Evolutionary conservation across 371 early-diverging fungal species (phyloP).

Genomic region (Parasitella parasitica): DNA sequence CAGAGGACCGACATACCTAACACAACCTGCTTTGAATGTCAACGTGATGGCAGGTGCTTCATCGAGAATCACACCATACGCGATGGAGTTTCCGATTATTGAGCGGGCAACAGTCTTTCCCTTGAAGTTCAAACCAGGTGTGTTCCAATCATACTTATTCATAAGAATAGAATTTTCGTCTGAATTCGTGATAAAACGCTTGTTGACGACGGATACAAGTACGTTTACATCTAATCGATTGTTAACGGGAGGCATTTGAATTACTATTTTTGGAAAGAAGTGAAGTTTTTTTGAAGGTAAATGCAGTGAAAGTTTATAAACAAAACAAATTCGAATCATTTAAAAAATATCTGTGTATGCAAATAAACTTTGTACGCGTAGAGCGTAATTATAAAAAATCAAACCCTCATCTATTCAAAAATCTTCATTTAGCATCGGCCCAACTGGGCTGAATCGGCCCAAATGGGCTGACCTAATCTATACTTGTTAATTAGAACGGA

Average conservation of each 20-base stretch:
- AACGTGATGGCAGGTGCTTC: neutral
- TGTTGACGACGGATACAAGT: neutral
- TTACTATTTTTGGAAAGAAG: neutral
- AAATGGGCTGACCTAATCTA: neutral
- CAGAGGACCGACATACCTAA: neutral
- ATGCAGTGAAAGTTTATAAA: too few relatives aligned
- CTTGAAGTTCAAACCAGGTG: neutral
- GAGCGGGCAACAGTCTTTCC: neutral
- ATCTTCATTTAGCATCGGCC: neutral
- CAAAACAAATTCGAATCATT: too few relatives aligned
- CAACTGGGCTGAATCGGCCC: neutral
- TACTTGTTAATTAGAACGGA: neutral
- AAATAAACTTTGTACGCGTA: too few relatives aligned
- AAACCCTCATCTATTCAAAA: too few relatives aligned
- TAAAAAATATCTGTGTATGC: too few relatives aligned
- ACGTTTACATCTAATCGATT: neutral
- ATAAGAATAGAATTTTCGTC: neutral
- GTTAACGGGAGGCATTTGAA: neutral
- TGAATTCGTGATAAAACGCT: neutral
- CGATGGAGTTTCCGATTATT: neutral
- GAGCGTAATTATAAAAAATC: too few relatives aligned
- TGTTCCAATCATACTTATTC: neutral
- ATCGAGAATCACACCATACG: neutral
- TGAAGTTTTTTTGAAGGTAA: neutral
- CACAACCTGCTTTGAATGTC: neutral